Evolutionary conservation across 805 yeast genomes (phyloP), one percentile per base, ranked within the genome.

Genomic region (Kodamaea kaohsiungensis): DNA sequence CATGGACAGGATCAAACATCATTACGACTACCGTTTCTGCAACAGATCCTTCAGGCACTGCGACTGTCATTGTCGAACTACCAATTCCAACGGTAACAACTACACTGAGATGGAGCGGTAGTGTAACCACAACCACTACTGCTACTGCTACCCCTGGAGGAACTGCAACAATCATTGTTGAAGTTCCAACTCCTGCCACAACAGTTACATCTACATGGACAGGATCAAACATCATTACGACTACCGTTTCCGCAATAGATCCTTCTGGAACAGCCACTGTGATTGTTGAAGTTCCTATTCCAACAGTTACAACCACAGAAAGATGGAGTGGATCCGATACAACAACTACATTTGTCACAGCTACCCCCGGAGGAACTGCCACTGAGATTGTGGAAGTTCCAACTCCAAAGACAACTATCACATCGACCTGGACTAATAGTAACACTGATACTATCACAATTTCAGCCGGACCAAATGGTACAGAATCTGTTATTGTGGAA

Each of bases 11-110:
- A 4, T 3, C 47, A 2, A n/a, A 13, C 33, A 56, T 54, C 9
- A 16, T n/a, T 2, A 30, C 54, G 16, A 58, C 55, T 8, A 40
- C 59, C 10, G 57, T 57, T 4, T 15, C 25, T n/a, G 55, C 64
- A 9, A 57, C 49, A n/a, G 39, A 42, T 17, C 38, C 59, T 16
- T 52, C 53, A 4, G 57, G 54, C 18, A 67, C 69, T 9, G 60
- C 52, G 48, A 65, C 68, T 2, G 64, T 62, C 30, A 61, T 55
- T 17, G 68, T 65, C 19, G 56, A 55, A 17, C 63, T 61, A 15
- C 69, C 69, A 7, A 51, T 46, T 30, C 55, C 55, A 15, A 46
- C 56, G 9, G 55, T 51, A 1, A 53, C 59, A 1, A 19, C 50
- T 13, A 58, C 61, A n/a, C 33, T 52, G 9, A 51, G 56, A 15